phyloP scores from a whole-genome alignment of 306 rosid genomes.

The Trifolium repens region DNA sequence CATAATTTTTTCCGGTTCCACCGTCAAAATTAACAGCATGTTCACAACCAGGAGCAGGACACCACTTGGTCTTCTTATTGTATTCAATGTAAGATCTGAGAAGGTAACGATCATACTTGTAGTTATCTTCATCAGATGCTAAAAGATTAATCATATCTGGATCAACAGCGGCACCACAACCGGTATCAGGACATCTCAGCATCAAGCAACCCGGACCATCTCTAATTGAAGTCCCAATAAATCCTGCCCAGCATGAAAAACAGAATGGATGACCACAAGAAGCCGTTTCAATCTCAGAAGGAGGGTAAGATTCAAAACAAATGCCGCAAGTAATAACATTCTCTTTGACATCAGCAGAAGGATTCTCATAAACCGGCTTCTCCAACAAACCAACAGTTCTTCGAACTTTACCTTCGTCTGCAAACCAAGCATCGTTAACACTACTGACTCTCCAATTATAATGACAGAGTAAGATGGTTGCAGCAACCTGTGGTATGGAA shows the following conservation, averaged over 20 bases:
- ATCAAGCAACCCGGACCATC: conserved; percentile 85
- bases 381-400: conserved; percentile 69
- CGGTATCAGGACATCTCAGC: conserved; percentile 81
- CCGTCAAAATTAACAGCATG: conserved; percentile 68
- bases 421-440: conserved; percentile 82
- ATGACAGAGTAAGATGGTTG: conserved; percentile 70
- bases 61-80: conserved; percentile 84
- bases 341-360: conserved; percentile 46
- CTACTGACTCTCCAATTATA: conserved; percentile 73
- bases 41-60: conserved; percentile 90
- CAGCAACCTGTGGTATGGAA: conserved; percentile 60
- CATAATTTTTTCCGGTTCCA: conserved; percentile 53
- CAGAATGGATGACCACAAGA: conserved; percentile 81
- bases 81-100: conserved; percentile 77
- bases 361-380: conserved; percentile 43
- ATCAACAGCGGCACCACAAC: conserved; percentile 73
- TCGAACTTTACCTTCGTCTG: conserved; percentile 66
- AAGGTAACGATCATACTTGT: conserved; percentile 70
- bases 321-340: conserved; percentile 58
- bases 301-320: conserved; percentile 63
- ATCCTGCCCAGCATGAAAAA: conserved; percentile 69
- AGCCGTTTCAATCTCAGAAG: conserved; percentile 47
- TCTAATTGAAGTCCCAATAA: conserved; percentile 68
- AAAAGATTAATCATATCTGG: conserved; percentile 67
- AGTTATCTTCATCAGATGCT: conserved; percentile 54